Evolutionary conservation across 2,329 filamentous ascomycete species (phyloP), one percentile per base, ranked within the genome.

Genomic region (Fusarium musae): DNA sequence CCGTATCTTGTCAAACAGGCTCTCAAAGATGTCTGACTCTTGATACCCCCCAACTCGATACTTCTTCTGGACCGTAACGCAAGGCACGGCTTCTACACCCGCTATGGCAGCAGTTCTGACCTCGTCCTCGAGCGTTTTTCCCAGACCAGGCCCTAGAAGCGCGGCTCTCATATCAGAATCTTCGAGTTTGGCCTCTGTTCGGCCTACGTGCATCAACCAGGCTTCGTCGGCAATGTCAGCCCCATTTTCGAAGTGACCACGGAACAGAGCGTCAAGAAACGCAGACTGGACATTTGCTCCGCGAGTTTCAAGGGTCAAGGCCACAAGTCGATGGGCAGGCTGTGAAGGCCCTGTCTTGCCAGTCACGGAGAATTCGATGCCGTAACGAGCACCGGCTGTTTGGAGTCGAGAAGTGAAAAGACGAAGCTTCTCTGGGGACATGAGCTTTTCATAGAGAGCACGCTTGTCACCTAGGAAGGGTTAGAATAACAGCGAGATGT

Each of bases 21-120:
- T 85, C 76, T 91, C 83, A 79, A 95, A 94, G 2, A 91, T 86
- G 49, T 86, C 85, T 6, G 88, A 85, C 66, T 91, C 89, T 83
- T 95, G 92, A 62, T 91, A 93, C 2, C 93, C 93, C 13, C 91
- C 90, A 23, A 96, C 85, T 72, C 91, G 87, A 80, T 90, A 94
- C 77, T 85, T 84, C 3, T 87, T 89, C 78, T 94, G 92, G 57
- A 96, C 87, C 4, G 90, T 90, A 77, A 93, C 93, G 75, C 92
- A 91, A 21, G 93, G 93, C 74, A 95, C 93, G 1, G 93, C 93
- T 63, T 85, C 85, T 59, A 95, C 82, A 11, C 80, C 81, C 9
- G 75, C 70, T 16, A 75, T 69, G 30, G 75, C 75, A 46, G 82
- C 80, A 12, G 52, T 69, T 47, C 76, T 60, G 3, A 79, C 80